A percentile compares a stretch with the other conserved stretches of the same genome.
phyloP scores from a whole-genome alignment of 2,329 filamentous ascomycete species.

The Colletotrichum tamarilloi region DNA sequence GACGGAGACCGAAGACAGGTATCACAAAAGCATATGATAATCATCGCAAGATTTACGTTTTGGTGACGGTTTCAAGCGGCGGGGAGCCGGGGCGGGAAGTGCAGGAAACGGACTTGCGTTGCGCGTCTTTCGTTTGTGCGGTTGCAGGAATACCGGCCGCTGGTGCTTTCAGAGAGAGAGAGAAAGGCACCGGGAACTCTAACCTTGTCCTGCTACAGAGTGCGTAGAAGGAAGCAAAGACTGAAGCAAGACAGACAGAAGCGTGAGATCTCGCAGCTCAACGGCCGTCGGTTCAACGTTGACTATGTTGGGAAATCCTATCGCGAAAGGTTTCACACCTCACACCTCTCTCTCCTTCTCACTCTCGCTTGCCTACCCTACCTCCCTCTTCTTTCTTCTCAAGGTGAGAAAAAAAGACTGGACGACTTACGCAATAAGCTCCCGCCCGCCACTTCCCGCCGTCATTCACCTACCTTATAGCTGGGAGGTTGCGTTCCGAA shows the following conservation, averaged over 20 bases:
- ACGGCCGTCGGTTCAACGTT: neutral
- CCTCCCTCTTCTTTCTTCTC: neutral
- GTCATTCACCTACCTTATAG: neutral
- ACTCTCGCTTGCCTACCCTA: neutral
- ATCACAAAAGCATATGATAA: neutral
- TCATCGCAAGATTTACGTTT: neutral
- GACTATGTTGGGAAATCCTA: neutral
- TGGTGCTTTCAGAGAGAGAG: neutral
- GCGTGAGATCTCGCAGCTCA: neutral
- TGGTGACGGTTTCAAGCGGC: constrained; percentile 2
- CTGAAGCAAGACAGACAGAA: neutral
- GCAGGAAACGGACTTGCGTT: neutral
- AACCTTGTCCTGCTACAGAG: constrained; percentile 10
- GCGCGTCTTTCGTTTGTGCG: neutral
- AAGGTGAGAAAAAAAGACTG: neutral
- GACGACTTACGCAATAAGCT: constrained; percentile 5
- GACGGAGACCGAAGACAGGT: no score
- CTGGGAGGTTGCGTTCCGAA: neutral
- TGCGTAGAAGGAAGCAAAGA: neutral
- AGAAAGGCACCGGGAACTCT: neutral
- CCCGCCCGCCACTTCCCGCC: neutral
- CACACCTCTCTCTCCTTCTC: neutral
- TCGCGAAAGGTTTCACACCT: neutral
- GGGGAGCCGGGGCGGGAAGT: neutral
- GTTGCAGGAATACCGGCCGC: neutral